Evolutionary conservation across 2,329 filamentous ascomycete genomes (phyloP).

Genomic region (Teratosphaeria epicoccoides): DNA sequence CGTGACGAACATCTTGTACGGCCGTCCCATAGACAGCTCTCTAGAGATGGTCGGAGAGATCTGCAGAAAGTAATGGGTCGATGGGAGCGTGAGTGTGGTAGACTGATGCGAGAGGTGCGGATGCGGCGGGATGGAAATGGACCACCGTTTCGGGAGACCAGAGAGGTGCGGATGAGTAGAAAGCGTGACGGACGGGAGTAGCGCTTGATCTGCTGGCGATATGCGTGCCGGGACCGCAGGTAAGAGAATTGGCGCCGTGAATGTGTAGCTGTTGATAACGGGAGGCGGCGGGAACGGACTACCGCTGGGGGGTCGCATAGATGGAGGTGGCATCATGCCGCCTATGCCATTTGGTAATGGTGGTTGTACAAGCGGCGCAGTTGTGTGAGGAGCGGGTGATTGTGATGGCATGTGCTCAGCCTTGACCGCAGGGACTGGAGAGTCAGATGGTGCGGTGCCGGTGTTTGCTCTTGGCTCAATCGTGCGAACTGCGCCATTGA

Average conservation of each 20-base stretch:
- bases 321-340: constrained; percentile 24
- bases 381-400: constrained; percentile 33
- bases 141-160: constrained; percentile 44
- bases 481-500: constrained; percentile 23
- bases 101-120: constrained; percentile 63
- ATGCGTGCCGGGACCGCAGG: constrained; percentile 16
- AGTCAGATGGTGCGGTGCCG: constrained; percentile 27
- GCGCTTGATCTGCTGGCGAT: constrained; percentile 7
- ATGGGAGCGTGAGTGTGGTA: constrained; percentile 58
- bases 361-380: constrained; percentile 18
- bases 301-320: constrained; percentile 18
- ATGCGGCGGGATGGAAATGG: constrained; percentile 49
- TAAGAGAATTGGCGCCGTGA: constrained; percentile 29
- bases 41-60: constrained; percentile 54
- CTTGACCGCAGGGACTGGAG: constrained; percentile 30
- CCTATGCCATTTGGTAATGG: constrained; percentile 18
- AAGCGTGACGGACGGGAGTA: constrained; percentile 48
- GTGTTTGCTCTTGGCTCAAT: constrained; percentile 26
- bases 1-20: constrained; percentile 66
- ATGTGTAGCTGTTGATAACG: constrained; percentile 21
- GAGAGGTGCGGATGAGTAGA: constrained; percentile 45
- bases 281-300: constrained; percentile 18
- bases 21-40: constrained; percentile 50
- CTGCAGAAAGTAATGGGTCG: constrained; percentile 59
- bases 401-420: constrained; percentile 27